phyloP scores from a whole-genome alignment of 148 eudicot genomes.

The Vaccinium vitisidaea region DNA sequence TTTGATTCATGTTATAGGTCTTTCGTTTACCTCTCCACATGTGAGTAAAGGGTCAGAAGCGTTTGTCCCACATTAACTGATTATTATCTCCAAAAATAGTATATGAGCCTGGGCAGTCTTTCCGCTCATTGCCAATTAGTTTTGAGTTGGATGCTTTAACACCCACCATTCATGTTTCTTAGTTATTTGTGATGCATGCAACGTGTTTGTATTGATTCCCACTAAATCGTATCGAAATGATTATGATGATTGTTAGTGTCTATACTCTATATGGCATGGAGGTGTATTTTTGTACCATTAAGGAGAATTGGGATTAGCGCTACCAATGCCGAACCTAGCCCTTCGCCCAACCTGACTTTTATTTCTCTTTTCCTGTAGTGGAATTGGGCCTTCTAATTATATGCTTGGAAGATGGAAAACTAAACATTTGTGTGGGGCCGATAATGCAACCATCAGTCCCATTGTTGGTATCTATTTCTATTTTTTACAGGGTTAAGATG shows the following conservation, averaged over 20 bases:
- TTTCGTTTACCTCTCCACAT: background rate
- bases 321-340: background rate
- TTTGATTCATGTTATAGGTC: background rate
- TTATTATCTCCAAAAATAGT: background rate
- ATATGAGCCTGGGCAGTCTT: background rate
- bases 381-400: background rate
- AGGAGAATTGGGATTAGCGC: background rate
- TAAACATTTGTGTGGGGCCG: background rate
- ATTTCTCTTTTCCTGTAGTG: background rate
- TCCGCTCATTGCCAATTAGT: no score
- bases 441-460: background rate
- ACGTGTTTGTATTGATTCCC: background rate
- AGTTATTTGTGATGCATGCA: background rate
- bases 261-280: background rate
- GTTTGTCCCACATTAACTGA: background rate
- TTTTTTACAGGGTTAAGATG: background rate
- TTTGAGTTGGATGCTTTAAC: no score
- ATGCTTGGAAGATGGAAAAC: background rate
- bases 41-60: background rate
- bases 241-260: background rate
- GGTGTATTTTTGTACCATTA: background rate
- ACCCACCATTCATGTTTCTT: background rate
- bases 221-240: background rate
- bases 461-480: background rate
- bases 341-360: background rate